Percentiles rank a stretch among this genome's conserved stretches.
These are phyloP conservation scores for Kwoniella pini DNA, from an alignment of 768 basidiomycete genomes.

Conservation along the genomic window DNA sequence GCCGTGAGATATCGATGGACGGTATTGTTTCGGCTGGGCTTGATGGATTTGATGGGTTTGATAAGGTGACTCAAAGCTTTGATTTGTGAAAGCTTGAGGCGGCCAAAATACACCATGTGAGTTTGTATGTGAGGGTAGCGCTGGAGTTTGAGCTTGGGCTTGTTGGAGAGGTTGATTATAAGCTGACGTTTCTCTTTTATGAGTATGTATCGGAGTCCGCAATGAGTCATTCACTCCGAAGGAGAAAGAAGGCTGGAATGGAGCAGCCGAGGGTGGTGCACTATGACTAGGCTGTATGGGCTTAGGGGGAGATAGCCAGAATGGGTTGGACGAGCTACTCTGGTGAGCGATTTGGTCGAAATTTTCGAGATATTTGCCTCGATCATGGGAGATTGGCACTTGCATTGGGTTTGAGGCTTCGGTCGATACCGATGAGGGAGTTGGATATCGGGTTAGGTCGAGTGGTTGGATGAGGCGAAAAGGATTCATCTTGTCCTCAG, in stretches of 20 bases:
- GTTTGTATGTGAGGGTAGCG: background rate
- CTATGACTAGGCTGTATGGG: background rate
- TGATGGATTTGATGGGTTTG: background rate
- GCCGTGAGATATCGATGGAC: background rate
- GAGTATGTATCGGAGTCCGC: too few species aligned
- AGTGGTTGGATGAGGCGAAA: conserved; percentile 1
- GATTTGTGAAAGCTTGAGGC: background rate
- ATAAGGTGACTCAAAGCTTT: conserved; percentile 1
- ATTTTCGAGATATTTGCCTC: background rate
- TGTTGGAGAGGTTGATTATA: background rate
- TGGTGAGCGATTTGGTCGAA: background rate
- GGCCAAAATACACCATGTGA: background rate
- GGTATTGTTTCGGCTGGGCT: background rate
- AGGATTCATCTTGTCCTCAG: background rate
- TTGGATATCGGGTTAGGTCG: conserved; percentile 1
- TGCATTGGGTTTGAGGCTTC: background rate
- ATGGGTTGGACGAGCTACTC: background rate
- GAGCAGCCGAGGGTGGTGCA: background rate
- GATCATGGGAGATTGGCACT: conserved; percentile 1
- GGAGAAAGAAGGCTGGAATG: background rate
- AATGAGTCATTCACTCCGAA: background rate
- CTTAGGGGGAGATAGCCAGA: background rate
- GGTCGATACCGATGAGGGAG: background rate
- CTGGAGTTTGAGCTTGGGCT: background rate
- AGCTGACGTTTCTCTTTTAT: background rate